Conservation (phyloP, 306 rosid species). For the Glycine soja region DNA sequence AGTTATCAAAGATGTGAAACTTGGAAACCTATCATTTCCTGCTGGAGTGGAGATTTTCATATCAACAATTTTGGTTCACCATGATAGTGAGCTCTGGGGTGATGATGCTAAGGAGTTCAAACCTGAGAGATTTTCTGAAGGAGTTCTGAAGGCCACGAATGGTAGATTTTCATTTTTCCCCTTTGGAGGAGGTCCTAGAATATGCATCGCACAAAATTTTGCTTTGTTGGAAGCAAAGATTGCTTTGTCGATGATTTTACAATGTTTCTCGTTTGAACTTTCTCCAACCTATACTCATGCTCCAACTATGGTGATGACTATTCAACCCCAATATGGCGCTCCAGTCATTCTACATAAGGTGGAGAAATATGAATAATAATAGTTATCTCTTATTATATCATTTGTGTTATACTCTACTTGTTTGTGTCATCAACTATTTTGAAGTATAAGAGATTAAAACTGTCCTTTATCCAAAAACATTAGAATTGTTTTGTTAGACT, state of each 20-base stretch:
- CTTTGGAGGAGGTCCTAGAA: constrained; percentile 57
- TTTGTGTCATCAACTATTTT: too few relatives aligned
- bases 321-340: constrained; percentile 40
- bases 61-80: constrained; percentile 47
- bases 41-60: constrained; percentile 50
- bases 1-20: constrained; percentile 39
- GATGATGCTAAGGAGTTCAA: constrained; percentile 61
- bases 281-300: constrained; percentile 46
- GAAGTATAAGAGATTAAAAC: too few relatives aligned
- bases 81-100: constrained; percentile 64
- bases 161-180: constrained; percentile 54
- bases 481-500: too few relatives aligned
- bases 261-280: constrained; percentile 47
- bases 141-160: constrained; percentile 57
- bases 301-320: neutral
- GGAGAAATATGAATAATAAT: neutral
- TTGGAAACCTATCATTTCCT: constrained; percentile 53
- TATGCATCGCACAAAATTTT: constrained; percentile 65
- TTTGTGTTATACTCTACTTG: too few relatives aligned
- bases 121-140: constrained; percentile 65
- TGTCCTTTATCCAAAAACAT: too few relatives aligned
- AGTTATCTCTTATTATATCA: too few relatives aligned
- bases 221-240: constrained; percentile 49
- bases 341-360: constrained; percentile 34
- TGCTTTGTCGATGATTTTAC: constrained; percentile 49